Evolutionary conservation across 2,329 filamentous ascomycete genomes (phyloP), one percentile per base, ranked within the genome.

Genomic region (Elsinoe fawcettii): DNA sequence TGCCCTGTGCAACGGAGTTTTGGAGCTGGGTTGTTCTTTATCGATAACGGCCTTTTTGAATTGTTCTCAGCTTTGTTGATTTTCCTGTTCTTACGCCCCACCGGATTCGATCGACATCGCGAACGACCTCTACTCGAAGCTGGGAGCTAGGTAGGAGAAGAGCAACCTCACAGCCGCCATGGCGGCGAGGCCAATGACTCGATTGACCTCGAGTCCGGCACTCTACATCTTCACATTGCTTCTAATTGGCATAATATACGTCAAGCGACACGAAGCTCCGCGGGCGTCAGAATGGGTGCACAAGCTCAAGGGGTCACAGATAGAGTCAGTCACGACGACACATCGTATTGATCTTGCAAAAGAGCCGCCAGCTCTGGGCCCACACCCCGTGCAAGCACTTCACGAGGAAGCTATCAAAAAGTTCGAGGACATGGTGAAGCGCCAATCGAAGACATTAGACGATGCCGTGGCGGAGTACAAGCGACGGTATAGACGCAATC

Each of bases 381-480:
- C 44, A 9, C 54, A 56, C 34, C 54, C 54, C 9, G 30, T 56
- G 23, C 47, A 56, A 22, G 37, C 41, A 5, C 41, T 56, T 25
- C 54, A 56, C 22, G 39, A 47, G 27, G 11, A 56, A 23, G 54
- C 54, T 23, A 18, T 46, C 6, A 14, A 27, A 22, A 46, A 47
- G 41, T 49, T 56, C 30, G 23, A 56, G 16, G 30, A 18, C 12
- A 56, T 56, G 54, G 23, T 49, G 18, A 34, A 46, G 22, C 39
- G 54, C 3, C 54, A 56, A 49, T 56, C 54, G 8, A 56, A 56
- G 43, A 56, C 54, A n/a, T 36, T 56, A 12, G 54, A 56, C 6
- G 72, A 76, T 57, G 80, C 80, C 27, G 76, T 80, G 5, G 60
- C 67, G 16, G 71, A 77, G 43, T 84, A 84, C 65, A 73, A 70